Percentiles rank a stretch among this genome's conserved stretches.
phyloP scores from a whole-genome alignment of 1,284 basidiomycete species.

The Leccinum ponderosum region DNA sequence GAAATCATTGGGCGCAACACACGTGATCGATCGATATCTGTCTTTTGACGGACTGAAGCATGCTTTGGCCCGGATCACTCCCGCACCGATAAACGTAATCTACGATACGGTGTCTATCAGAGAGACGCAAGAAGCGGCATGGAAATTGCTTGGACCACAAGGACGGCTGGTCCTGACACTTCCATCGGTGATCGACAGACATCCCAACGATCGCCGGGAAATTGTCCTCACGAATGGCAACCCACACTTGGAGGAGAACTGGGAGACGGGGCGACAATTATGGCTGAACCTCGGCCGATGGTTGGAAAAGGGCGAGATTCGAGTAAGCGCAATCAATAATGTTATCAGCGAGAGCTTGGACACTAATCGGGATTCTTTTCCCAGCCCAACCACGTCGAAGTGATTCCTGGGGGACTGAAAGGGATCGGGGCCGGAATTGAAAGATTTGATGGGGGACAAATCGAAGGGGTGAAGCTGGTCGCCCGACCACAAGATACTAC shows the following conservation, averaged over 20 bases:
- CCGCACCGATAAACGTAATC: conserved; percentile 35
- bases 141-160: conserved; percentile 32
- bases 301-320: conserved; percentile 40
- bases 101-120: conserved; percentile 35
- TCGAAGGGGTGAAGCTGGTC: conserved; percentile 36
- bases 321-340: conserved; percentile 14
- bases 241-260: conserved; percentile 31
- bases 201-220: conserved; percentile 30
- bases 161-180: conserved; percentile 36
- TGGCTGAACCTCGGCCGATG: conserved; percentile 35
- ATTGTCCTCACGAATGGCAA: conserved; percentile 34
- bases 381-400: conserved; percentile 32
- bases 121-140: conserved; percentile 36
- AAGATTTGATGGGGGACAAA: conserved; percentile 34
- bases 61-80: conserved; percentile 29
- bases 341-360: not conserved
- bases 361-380: conserved; percentile 4
- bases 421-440: conserved; percentile 32
- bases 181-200: conserved; percentile 28
- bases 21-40: conserved; percentile 42
- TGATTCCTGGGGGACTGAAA: conserved; percentile 29
- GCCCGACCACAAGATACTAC: conserved; percentile 35
- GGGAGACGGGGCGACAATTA: conserved; percentile 33
- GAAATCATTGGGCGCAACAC: conserved; percentile 46
- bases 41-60: conserved; percentile 27